Evolutionary conservation across 495 filamentous ascomycete genomes (phyloP).

Genomic region (Xylaria palmicola): DNA sequence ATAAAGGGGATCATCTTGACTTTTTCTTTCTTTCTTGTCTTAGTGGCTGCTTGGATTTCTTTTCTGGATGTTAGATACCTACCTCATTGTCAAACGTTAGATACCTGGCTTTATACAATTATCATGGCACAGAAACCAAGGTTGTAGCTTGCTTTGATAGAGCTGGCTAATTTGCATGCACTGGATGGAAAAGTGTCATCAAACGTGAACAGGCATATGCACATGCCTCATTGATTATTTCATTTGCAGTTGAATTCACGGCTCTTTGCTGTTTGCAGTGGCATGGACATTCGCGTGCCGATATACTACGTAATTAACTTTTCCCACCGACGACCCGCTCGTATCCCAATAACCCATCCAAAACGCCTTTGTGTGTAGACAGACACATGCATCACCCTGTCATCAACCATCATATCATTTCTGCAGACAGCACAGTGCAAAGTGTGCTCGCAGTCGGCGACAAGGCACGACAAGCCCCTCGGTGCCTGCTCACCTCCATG

Average conservation of each 20-base stretch:
- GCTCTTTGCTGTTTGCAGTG: too few relatives aligned
- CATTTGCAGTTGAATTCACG: not conserved
- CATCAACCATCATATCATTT: conserved; percentile 12
- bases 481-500: not conserved
- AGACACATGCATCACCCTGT: conserved; percentile 19
- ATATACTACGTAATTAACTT: not conserved
- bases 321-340: conserved; percentile 1
- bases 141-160: too few relatives aligned
- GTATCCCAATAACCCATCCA: conserved; percentile 17
- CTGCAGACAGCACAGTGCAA: conserved; percentile 2
- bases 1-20: conserved; percentile 4
- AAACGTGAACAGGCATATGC: too few relatives aligned
- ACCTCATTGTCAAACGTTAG: too few relatives aligned
- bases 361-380: conserved; percentile 29
- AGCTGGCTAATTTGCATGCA: too few relatives aligned
- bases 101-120: not conserved
- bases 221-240: not conserved
- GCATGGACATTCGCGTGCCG: not conserved
- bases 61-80: too few relatives aligned
- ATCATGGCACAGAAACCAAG: too few relatives aligned
- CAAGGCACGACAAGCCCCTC: not conserved
- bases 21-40: not conserved
- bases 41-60: too few relatives aligned
- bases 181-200: too few relatives aligned
- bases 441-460: not conserved